Evolutionary conservation across 345 rosid genomes (phyloP).

Genomic region (Mangifera indica): DNA sequence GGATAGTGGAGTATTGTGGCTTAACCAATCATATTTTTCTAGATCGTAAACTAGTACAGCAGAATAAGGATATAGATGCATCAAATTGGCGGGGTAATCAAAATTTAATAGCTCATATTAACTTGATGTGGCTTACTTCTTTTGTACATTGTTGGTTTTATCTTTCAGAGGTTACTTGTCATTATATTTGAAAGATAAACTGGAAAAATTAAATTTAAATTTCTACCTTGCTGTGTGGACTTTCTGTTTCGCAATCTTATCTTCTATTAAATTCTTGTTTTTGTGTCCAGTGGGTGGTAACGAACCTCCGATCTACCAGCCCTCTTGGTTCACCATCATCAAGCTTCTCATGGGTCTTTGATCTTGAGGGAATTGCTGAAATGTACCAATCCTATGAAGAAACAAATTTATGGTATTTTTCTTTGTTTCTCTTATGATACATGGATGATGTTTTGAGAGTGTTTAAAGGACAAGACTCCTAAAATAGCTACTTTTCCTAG

Average conservation of each 20-base stretch:
- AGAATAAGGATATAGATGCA: too few relatives aligned
- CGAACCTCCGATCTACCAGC: constrained; percentile 61
- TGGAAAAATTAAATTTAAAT: neutral
- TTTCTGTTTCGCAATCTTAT: neutral
- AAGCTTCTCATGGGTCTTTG: constrained; percentile 80
- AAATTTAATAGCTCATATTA: too few relatives aligned
- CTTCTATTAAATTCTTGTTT: constrained; percentile 13
- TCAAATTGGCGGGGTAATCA: too few relatives aligned
- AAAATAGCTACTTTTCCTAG: neutral
- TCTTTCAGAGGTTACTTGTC: neutral
- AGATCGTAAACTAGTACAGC: too few relatives aligned
- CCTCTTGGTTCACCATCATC: constrained; percentile 42
- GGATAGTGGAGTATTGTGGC: too few relatives aligned
- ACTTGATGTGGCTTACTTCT: neutral
- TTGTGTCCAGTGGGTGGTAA: constrained; percentile 76
- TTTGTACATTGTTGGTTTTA: neutral
- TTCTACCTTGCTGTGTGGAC: constrained; percentile 4
- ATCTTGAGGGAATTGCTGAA: constrained; percentile 75
- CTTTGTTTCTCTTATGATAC: neutral
- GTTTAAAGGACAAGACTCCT: neutral
- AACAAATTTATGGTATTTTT: constrained; percentile 77
- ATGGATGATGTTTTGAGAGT: neutral
- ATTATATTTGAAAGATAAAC: neutral
- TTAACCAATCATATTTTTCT: too few relatives aligned
- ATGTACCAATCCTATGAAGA: constrained; percentile 85